These are phyloP conservation scores for Anisodus acutangulus DNA, from an alignment of 257 asterid genomes.

Conservation along the genomic window DNA sequence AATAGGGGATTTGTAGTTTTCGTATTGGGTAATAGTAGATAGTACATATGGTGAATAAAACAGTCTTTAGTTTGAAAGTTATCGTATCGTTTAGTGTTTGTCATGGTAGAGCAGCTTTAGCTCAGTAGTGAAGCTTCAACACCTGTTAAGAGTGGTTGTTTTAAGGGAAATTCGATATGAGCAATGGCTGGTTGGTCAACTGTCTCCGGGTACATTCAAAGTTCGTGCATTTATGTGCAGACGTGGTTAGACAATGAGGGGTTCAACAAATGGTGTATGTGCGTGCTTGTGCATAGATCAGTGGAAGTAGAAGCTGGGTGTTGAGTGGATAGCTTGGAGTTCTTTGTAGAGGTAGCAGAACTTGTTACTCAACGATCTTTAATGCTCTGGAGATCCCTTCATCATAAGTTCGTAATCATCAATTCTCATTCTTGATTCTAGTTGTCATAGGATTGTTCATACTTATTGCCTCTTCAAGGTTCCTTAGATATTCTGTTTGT, in stretches of 20 bases:
- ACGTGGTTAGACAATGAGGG: constrained; percentile 30
- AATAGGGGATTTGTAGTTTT: constrained; percentile 44
- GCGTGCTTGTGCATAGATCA: constrained; percentile 23
- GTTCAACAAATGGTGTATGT: not conserved
- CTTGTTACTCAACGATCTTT: not conserved
- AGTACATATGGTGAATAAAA: constrained; percentile 47
- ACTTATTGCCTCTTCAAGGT: constrained; percentile 16
- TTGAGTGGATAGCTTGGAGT: constrained; percentile 29
- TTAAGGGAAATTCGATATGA: not conserved
- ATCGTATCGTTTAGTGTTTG: constrained; percentile 33
- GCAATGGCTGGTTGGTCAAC: constrained; percentile 45
- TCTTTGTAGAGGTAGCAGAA: constrained; percentile 10
- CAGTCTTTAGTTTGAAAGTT: constrained; percentile 37
- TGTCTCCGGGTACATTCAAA: constrained; percentile 42
- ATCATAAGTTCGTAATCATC: not conserved
- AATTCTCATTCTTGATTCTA: not conserved
- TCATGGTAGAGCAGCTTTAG: constrained; percentile 43
- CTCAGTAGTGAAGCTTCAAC: not conserved
- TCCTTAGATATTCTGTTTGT: not conserved
- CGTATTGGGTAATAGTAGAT: constrained; percentile 45
- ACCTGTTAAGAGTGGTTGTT: not conserved
- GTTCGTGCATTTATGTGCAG: constrained; percentile 27
- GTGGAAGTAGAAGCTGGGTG: constrained; percentile 40
- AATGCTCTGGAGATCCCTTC: not conserved
- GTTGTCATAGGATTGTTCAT: constrained; percentile 9